Base-by-base conservation (phyloP, 768 basidiomycete genomes). In the Termitomyces eurrhizus region DNA sequence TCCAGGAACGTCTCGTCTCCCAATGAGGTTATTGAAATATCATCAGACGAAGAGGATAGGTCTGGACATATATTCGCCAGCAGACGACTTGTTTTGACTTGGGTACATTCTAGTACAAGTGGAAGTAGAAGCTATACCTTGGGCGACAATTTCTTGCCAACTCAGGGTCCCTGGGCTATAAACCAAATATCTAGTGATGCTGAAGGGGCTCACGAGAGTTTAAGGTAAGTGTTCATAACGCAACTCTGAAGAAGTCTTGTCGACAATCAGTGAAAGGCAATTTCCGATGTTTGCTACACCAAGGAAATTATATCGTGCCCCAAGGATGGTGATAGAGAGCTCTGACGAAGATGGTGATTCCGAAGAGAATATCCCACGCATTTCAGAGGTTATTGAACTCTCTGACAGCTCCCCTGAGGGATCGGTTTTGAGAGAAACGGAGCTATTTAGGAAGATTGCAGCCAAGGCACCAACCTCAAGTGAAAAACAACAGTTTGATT, bases 21-120 rank as follows among this genome's bases (percentile, higher is more conserved):
- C 7, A 24, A 33, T 6, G 72, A 77, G 48, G 71, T 86, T 26
- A 84, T 87, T 60, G 81, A 85, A 64, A 81, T 85, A 69, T 84
- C 81, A 18, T 85, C 83, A 39, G 80, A 78, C 41, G 77, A 77
- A 52, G 73, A 76, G 55, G 73, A 76, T 32, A 58, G 74, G 77
- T n/a, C 54, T 61, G 77, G 75, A 63, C 56, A 74, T 67, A 14
- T 35, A 37, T 56, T 24, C 61, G 64, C 16, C 53, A 26, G 24
- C 32, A 45, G 6, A 11, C 7, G 14, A 18, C 39, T 1, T 42
- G 6, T 32, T 42, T 12, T 42, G 18, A 54, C 39, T 54, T 29
- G 24, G 16, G 16, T 11, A 18, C 18, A 35, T 24, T 13, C 21
- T 36, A 52, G 51, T 3, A 33, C 4, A 11, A 55, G 39, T 18